phyloP scores from a whole-genome alignment of 2,329 filamentous ascomycete species.

The Pseudopithomyces maydicus region DNA sequence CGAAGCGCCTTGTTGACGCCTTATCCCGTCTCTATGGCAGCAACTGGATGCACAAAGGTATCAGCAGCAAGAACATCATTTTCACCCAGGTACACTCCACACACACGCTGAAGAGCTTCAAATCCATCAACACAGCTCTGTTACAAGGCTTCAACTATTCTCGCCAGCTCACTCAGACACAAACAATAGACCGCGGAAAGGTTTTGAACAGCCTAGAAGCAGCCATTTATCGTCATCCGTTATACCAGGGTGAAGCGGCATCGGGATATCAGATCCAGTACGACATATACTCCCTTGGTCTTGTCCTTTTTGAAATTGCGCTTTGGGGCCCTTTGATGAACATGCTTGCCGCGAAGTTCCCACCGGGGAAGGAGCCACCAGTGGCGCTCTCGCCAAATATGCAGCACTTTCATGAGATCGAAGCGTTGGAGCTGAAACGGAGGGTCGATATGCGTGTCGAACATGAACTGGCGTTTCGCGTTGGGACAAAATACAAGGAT shows the following conservation, averaged over 20 bases:
- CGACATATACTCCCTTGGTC: slow-evolving; percentile 18
- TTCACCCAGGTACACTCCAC: slow-evolving; percentile 1
- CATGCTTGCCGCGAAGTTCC: neutral
- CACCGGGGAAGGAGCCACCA: neutral
- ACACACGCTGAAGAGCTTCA: neutral
- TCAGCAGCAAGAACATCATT: slow-evolving; percentile 14
- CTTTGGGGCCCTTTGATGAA: slow-evolving; percentile 11
- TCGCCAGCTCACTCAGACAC: slow-evolving; percentile 4
- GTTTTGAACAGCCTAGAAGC: slow-evolving; percentile 6
- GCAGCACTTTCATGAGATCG: slow-evolving; percentile 9
- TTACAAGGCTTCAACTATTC: slow-evolving; percentile 13
- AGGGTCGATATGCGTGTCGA: slow-evolving; percentile 6
- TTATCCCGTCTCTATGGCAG: slow-evolving; percentile 9
- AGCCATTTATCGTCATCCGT: slow-evolving; percentile 13
- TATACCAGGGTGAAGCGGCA: slow-evolving; percentile 13
- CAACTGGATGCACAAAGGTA: slow-evolving; percentile 14
- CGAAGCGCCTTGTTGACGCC: slow-evolving; percentile 9
- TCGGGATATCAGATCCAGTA: slow-evolving; percentile 13
- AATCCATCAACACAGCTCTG: slow-evolving; percentile 2
- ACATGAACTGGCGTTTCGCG: slow-evolving; percentile 12
- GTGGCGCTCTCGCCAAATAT: slow-evolving; percentile 2
- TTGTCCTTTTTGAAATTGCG: slow-evolving; percentile 17
- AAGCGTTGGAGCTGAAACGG: slow-evolving; percentile 9
- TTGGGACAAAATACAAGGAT: slow-evolving; percentile 12
- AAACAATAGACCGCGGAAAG: slow-evolving; percentile 7